These are phyloP conservation scores for Crithidia expoeki DNA, from an alignment of 208 protist species.

Conservation along the genomic window DNA sequence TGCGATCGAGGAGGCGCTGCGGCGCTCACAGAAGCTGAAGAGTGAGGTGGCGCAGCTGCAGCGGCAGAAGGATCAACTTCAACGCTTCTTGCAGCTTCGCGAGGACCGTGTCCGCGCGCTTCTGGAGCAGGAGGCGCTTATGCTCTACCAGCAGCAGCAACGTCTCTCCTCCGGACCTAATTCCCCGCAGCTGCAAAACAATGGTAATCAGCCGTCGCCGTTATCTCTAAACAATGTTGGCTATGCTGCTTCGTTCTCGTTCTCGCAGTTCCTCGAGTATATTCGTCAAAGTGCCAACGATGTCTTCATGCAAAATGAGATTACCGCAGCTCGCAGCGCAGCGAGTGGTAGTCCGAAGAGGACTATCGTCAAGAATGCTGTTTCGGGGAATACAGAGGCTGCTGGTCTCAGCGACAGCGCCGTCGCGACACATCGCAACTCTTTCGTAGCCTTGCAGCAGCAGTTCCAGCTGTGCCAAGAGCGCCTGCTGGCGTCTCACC, in stretches of 20 bases:
- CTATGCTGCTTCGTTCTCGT: slow-evolving; percentile 6
- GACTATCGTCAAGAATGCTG: background rate
- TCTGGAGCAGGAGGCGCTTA: slow-evolving; percentile 51
- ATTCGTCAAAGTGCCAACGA: slow-evolving; percentile 34
- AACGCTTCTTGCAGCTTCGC: slow-evolving; percentile 59
- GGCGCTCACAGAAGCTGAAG: slow-evolving; percentile 70
- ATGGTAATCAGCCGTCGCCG: background rate
- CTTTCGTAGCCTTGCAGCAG: slow-evolving; percentile 35
- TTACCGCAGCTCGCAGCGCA: slow-evolving; percentile 11
- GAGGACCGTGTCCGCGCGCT: slow-evolving; percentile 66
- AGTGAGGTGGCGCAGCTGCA: slow-evolving; percentile 73
- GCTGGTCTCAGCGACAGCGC: slow-evolving; percentile 6
- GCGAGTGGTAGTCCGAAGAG: background rate
- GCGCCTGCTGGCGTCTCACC: slow-evolving; percentile 36
- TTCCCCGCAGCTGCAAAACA: background rate
- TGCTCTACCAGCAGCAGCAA: slow-evolving; percentile 15
- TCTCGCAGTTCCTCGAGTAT: slow-evolving; percentile 34
- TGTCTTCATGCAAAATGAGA: slow-evolving; percentile 33
- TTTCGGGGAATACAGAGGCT: background rate
- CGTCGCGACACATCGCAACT: slow-evolving; percentile 31
- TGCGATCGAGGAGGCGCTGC: slow-evolving; percentile 56
- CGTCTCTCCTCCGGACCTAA: background rate
- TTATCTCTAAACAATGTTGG: background rate
- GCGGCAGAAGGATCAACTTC: slow-evolving; percentile 78
- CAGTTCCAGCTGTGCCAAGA: slow-evolving; percentile 37